Evolutionary conservation across 495 filamentous ascomycete species (phyloP), one percentile per base, ranked within the genome.

Genomic region (Copromyces sp.): DNA sequence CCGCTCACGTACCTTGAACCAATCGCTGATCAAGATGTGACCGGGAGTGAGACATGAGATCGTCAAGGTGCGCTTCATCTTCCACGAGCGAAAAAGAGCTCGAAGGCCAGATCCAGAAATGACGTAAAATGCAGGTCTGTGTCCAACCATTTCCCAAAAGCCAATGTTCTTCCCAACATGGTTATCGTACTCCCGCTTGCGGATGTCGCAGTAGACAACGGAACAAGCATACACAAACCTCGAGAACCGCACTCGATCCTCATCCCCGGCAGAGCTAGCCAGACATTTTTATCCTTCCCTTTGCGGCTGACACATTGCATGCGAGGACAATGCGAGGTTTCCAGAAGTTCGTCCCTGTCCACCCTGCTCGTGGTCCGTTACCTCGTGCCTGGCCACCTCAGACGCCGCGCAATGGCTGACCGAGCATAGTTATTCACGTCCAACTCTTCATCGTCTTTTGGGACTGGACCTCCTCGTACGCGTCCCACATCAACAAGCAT

Each of bases 301-400:
- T 65, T 65, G 53, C 53, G 53, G 53, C 32, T 65, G 53, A 37
- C 29, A 65, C 53, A 65, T 65, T 14, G 7, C 53, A 65, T 12
- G 12, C 53, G 53, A 17, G 24, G 29, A 65, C 53, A 37, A 65
- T 35, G 53, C 1, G 7, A 65, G 53, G 53, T 65, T 65, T 29
- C 8, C 29, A 65, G 1, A 37, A 4, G 29, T 65, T 65, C 29
- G 53, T 65, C 53, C 53, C 29, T 37, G 24, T 2, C 14, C 1
- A 24, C 32, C 53, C 53, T 65, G 7, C 14, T 35, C 14, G 53
- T 65, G 53, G n/a, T 39, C 20, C 39, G 71, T 73, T 47, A 38
- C 71, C 20, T 70, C 24, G 68, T 73, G 39, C 69, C 69, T 39
- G 9, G 72, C 72, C 72, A 73, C 17, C 72, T 72, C 69, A 73